A percentile compares a stretch with the other conserved stretches of the same genome.
These are phyloP conservation scores for Tulasnella sp. DNA, from an alignment of 768 basidiomycete species.

Conservation along the genomic window DNA sequence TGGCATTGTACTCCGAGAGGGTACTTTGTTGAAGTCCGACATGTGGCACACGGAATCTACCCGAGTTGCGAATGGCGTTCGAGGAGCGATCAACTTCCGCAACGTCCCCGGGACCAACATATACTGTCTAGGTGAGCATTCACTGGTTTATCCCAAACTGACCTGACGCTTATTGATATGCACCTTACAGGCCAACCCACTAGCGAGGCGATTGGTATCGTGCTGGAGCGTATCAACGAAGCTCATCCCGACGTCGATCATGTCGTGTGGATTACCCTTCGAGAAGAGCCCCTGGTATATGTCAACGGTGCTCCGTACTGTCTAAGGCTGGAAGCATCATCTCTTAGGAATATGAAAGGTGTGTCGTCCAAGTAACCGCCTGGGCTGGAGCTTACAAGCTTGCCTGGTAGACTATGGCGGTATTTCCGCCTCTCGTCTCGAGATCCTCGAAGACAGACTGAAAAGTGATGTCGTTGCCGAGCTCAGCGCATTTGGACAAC, in stretches of 20 bases:
- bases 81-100: constrained; percentile 94
- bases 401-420: constrained; percentile 65
- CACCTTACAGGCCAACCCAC: constrained; percentile 58
- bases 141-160: background rate
- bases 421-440: constrained; percentile 80
- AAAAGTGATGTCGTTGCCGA: constrained; percentile 81
- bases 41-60: constrained; percentile 73
- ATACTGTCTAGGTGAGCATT: constrained; percentile 54
- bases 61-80: constrained; percentile 46
- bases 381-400: background rate
- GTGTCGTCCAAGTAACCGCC: background rate
- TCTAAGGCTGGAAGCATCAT: constrained; percentile 65
- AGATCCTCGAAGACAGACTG: constrained; percentile 81
- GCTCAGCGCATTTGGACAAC: constrained; percentile 69
- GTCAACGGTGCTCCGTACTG: constrained; percentile 92
- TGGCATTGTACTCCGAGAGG: constrained; percentile 87
- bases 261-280: constrained; percentile 84
- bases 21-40: constrained; percentile 84
- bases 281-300: constrained; percentile 69
- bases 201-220: constrained; percentile 71
- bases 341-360: constrained; percentile 92
- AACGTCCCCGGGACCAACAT: constrained; percentile 68
- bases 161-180: background rate
- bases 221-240: constrained; percentile 51
- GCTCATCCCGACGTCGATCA: constrained; percentile 48